Evolutionary conservation across 2,329 filamentous ascomycete species (phyloP).

Genomic region (Parafenestella ontariensis): DNA sequence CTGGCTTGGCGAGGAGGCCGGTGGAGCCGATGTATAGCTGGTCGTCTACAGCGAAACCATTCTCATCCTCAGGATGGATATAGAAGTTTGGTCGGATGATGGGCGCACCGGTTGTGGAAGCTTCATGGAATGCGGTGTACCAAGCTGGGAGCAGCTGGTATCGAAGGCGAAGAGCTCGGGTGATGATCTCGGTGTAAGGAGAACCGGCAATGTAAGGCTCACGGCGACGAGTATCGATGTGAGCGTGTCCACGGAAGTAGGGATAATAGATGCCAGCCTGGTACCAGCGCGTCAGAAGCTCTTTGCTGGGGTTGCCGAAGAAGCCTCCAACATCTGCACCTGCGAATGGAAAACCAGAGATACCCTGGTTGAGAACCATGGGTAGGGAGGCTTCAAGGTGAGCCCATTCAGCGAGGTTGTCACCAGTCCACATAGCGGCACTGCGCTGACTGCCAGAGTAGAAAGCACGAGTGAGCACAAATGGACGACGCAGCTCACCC

Average conservation of each 20-base stretch:
- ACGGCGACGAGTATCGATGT: slow-evolving; percentile 92
- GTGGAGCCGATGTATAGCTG: slow-evolving; percentile 91
- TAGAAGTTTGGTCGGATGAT: slow-evolving; percentile 94
- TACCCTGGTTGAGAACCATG: slow-evolving; percentile 92
- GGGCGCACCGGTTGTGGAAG: slow-evolving; percentile 80
- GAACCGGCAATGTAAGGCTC: slow-evolving; percentile 90
- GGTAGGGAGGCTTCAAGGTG: slow-evolving; percentile 89
- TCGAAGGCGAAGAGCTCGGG: slow-evolving; percentile 83
- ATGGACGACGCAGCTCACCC: slow-evolving; percentile 84
- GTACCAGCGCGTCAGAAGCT: slow-evolving; percentile 93
- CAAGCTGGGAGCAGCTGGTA: slow-evolving; percentile 90
- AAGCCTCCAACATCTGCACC: slow-evolving; percentile 97
- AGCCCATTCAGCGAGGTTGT: slow-evolving; percentile 93
- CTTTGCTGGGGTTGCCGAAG: slow-evolving; percentile 94
- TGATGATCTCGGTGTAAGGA: slow-evolving; percentile 85
- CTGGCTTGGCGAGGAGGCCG: slow-evolving; percentile 90
- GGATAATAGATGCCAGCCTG: slow-evolving; percentile 96
- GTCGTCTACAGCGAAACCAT: slow-evolving; percentile 87
- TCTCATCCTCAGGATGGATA: slow-evolving; percentile 84
- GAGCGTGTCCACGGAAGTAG: slow-evolving; percentile 96
- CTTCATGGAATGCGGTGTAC: slow-evolving; percentile 97
- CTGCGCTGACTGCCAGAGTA: slow-evolving; percentile 88
- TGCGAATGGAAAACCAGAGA: slow-evolving; percentile 90
- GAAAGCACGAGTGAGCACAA: slow-evolving; percentile 91
- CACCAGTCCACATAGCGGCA: slow-evolving; percentile 98